Percentiles rank a stretch among this genome's conserved stretches.
Evolutionary conservation across 164 flowering plant species (phyloP).

Genomic region (Nelumbo lutea): DNA sequence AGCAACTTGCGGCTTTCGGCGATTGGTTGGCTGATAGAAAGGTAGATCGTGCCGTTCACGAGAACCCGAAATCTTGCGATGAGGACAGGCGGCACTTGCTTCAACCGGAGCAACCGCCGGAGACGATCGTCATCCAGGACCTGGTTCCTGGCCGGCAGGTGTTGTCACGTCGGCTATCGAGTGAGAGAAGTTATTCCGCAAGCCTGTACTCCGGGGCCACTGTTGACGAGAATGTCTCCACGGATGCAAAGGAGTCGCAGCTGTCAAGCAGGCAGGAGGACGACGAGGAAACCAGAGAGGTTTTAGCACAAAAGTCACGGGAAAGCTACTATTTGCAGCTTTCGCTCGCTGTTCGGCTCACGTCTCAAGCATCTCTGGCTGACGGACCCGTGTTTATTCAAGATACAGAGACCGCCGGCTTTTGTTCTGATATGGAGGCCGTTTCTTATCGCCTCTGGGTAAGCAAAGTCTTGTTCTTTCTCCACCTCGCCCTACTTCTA

Average conservation of each 20-base stretch:
- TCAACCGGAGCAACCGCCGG: slow-evolving; percentile 17
- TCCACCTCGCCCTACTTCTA: not conserved
- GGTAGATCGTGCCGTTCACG: slow-evolving; percentile 22
- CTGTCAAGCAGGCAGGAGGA: slow-evolving; percentile 21
- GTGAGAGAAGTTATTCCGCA: slow-evolving; percentile 62
- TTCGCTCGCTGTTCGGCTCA: slow-evolving; percentile 53
- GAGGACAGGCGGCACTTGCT: slow-evolving; percentile 32
- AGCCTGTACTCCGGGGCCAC: slow-evolving; percentile 65
- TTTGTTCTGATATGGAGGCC: slow-evolving; percentile 39
- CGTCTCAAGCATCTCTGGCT: slow-evolving; percentile 44
- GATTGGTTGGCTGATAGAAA: slow-evolving; percentile 43
- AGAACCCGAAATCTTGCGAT: slow-evolving; percentile 22
- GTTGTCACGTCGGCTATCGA: slow-evolving; percentile 49
- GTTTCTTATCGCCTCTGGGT: slow-evolving; percentile 93
- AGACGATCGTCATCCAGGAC: slow-evolving; percentile 17
- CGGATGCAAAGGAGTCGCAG: slow-evolving; percentile 30
- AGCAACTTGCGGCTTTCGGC: slow-evolving; percentile 37
- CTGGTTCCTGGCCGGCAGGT: slow-evolving; percentile 32
- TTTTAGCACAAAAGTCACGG: slow-evolving; percentile 35
- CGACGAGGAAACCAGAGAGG: slow-evolving; percentile 18
- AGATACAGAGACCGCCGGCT: slow-evolving; percentile 15
- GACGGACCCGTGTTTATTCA: slow-evolving; percentile 33
- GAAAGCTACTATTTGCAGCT: slow-evolving; percentile 80
- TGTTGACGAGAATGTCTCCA: slow-evolving; percentile 37
- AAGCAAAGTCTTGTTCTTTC: not conserved